phyloP scores from a whole-genome alignment of 75 land plant genomes.

The Cryptomeria japonica region DNA sequence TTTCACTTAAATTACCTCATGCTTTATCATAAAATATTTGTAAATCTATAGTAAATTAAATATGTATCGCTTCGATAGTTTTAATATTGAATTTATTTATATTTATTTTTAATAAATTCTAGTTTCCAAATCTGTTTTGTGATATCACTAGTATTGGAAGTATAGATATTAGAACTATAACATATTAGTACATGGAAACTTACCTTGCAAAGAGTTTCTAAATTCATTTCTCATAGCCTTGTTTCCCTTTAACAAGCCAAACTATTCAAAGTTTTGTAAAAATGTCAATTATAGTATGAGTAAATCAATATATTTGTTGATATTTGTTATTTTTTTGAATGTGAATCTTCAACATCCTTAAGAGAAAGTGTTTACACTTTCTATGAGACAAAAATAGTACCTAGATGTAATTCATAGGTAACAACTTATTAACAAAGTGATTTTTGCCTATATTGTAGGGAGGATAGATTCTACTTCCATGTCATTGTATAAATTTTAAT shows the following conservation, averaged over 20 bases:
- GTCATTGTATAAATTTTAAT: not conserved
- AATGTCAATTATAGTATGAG: not conserved
- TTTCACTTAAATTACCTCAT: slow-evolving; percentile 69
- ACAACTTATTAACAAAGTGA: not conserved
- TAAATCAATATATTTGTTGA: not conserved
- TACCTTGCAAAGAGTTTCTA: slow-evolving; percentile 88
- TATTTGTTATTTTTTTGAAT: not conserved
- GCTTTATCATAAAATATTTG: slow-evolving; percentile 68
- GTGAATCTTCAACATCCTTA: not conserved
- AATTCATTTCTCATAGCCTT: slow-evolving; percentile 73
- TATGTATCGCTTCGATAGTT: not conserved
- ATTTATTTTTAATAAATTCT: not conserved
- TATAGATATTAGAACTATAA: slow-evolving; percentile 81
- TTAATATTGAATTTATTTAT: not conserved
- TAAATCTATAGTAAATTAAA: slow-evolving; percentile 57
- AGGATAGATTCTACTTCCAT: not conserved
- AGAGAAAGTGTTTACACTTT: not conserved
- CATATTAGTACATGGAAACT: slow-evolving; percentile 83
- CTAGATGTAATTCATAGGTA: not conserved
- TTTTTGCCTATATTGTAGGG: not conserved
- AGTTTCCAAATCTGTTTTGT: not conserved
- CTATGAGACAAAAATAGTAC: not conserved
- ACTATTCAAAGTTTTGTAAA: slow-evolving; percentile 13
- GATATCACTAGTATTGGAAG: not conserved
- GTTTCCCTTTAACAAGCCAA: slow-evolving; percentile 62